Evolutionary conservation across 257 asterid genomes (phyloP).

Genomic region (Rehmannia glutinosa): DNA sequence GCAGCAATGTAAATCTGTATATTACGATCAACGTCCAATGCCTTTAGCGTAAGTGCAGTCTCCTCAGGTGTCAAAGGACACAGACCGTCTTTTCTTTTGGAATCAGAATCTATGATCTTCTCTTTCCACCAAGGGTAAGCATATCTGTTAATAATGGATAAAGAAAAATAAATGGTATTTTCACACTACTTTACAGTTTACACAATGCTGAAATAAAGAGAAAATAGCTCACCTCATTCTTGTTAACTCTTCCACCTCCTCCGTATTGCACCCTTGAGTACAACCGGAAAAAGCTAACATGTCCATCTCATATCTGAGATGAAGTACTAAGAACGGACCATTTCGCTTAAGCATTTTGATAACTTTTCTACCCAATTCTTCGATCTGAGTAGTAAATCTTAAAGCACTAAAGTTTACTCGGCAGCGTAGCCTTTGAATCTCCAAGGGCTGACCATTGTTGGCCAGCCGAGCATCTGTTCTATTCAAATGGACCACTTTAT

Average conservation of each 20-base stretch:
- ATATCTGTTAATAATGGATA: slow-evolving; percentile 28
- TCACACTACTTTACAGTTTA: no score
- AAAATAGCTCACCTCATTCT: slow-evolving; percentile 68
- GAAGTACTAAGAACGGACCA: slow-evolving; percentile 69
- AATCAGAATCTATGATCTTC: slow-evolving; percentile 65
- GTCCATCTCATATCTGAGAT: slow-evolving; percentile 84
- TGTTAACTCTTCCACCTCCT: slow-evolving; percentile 70
- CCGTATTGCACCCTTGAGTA: slow-evolving; percentile 68
- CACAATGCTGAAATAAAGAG: no score
- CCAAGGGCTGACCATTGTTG: slow-evolving; percentile 64
- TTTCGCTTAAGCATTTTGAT: slow-evolving; percentile 44
- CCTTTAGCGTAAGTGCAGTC: slow-evolving; percentile 55
- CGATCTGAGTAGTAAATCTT: slow-evolving; percentile 66
- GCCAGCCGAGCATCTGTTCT: slow-evolving; percentile 67
- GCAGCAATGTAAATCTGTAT: slow-evolving; percentile 67
- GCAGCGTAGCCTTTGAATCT: slow-evolving; percentile 68
- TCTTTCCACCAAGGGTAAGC: slow-evolving; percentile 91
- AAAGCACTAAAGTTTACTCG: slow-evolving; percentile 72
- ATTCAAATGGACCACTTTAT: slow-evolving; percentile 69
- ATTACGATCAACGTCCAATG: slow-evolving; percentile 53
- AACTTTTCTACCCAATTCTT: slow-evolving; percentile 63
- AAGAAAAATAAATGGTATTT: no score
- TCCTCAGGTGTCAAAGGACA: slow-evolving; percentile 90
- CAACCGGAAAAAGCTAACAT: slow-evolving; percentile 91
- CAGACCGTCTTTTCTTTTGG: slow-evolving; percentile 59